Evolutionary conservation across 2,329 filamentous ascomycete genomes (phyloP), one percentile per base, ranked within the genome.

Genomic region (Fusarium chaquense): DNA sequence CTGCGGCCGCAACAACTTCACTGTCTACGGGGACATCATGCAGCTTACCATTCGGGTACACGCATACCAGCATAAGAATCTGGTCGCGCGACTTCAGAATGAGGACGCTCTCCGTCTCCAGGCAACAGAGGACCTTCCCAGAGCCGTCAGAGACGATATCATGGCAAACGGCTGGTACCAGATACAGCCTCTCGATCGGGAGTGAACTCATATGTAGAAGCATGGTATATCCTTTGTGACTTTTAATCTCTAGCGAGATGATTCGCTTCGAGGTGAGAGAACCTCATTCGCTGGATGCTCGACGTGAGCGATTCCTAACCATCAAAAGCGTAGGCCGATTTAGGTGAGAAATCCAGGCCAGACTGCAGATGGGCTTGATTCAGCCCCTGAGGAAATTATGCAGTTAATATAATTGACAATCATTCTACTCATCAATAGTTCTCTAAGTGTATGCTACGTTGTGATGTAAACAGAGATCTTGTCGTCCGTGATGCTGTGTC

Each of bases 1-100:
- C n/a, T 65, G 51, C 8, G 62, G 62, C 5, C 36, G 22, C n/a
- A 61, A 66, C 22, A n/a, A 24, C 16, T 65, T 54, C 20, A 26
- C 16, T 5, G 62, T 65, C 3, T 33, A 47, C 2, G 62, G 62
- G 4, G 62, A 65, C 12, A 44, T 65, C 16, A 65, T 65, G 55
- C 62, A 61, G n/a, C 32, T 65, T 2, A 66, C 43, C 2, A 57
- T 65, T 11, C 35, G 36, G 5, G 55, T 41, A 10, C 7, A 15
- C 18, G 26, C 18, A 26, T 40, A 28, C 1, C 10, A 10, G 16
- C 54, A 33, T 28, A 13, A 24, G 13, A 43, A 33, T 10, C 24
- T 61, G 22, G 8, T 54, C 6, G 9, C n/a, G 3, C 26, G 22
- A 5, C 62, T 65, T 13, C 62, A 66, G 9, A 8, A 30, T 2